phyloP scores from a whole-genome alignment of 371 early-diverging fungal species.

The Mortierella polycephala region DNA sequence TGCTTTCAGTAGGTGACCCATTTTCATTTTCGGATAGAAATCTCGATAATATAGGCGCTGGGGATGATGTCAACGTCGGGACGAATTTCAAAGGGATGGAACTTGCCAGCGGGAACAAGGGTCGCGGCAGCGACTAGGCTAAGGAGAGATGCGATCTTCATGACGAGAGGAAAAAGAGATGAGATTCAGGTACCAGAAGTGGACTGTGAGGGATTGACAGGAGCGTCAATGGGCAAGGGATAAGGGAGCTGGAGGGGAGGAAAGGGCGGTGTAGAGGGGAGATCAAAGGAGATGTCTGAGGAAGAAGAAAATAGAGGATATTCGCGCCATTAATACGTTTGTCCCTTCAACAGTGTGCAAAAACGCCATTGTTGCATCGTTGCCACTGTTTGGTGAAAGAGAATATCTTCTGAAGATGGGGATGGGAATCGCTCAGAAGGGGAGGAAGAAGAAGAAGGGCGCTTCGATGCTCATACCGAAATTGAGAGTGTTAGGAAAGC shows the following conservation, averaged over 20 bases:
- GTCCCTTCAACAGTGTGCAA: no score
- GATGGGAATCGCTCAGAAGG: no score
- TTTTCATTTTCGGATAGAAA: background rate
- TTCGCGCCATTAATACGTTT: background rate
- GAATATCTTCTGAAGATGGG: no score
- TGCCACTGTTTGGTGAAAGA: no score
- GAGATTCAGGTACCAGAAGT: background rate
- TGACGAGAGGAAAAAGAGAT: slow-evolving; percentile 2
- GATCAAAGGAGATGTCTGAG: slow-evolving; percentile 14
- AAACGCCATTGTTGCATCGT: no score
- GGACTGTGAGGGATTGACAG: slow-evolving; percentile 15
- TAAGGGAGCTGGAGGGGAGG: background rate
- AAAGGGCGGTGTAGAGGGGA: slow-evolving; percentile 3
- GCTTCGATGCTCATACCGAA: no score
- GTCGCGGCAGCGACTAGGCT: slow-evolving; percentile 36
- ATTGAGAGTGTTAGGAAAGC: no score
- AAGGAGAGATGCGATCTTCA: slow-evolving; percentile 39
- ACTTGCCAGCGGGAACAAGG: slow-evolving; percentile 41
- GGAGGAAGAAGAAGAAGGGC: no score
- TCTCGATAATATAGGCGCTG: slow-evolving; percentile 58
- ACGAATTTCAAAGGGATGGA: slow-evolving; percentile 13
- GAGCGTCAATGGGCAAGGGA: slow-evolving; percentile 10
- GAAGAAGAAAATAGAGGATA: background rate
- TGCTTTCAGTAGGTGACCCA: background rate
- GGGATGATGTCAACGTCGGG: slow-evolving; percentile 40